phyloP scores from a whole-genome alignment of 805 yeast genomes.

The Wickerhamiella dianesei region DNA sequence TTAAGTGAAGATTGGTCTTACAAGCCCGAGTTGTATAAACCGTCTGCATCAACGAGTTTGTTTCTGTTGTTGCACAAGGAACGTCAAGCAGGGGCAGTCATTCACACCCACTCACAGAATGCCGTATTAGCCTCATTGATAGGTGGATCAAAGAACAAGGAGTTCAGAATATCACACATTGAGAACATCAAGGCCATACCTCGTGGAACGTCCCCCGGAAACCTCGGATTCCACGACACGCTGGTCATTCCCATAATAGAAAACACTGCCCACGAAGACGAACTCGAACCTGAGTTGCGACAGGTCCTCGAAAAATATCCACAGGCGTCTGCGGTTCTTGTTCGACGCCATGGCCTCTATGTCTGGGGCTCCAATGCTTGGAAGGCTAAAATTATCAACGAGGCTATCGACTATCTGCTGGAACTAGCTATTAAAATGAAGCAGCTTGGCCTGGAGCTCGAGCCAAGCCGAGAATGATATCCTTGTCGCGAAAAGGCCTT shows the following conservation, averaged over 20 bases:
- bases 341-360: slow-evolving; percentile 84
- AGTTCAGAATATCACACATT: slow-evolving; percentile 61
- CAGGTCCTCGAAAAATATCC: slow-evolving; percentile 60
- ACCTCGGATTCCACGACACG: slow-evolving; percentile 58
- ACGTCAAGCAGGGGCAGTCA: slow-evolving; percentile 78
- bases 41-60: slow-evolving; percentile 89
- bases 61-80: slow-evolving; percentile 57
- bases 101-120: slow-evolving; percentile 84
- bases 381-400: slow-evolving; percentile 88
- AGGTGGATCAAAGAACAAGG: slow-evolving; percentile 35
- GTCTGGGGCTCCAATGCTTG: slow-evolving; percentile 93
- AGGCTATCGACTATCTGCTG: slow-evolving; percentile 79
- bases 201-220: slow-evolving; percentile 48
- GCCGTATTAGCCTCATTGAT: slow-evolving; percentile 73
- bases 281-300: slow-evolving; percentile 47
- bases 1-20: slow-evolving; percentile 39
- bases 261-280: slow-evolving; percentile 80
- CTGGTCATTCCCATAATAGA: slow-evolving; percentile 81
- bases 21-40: slow-evolving; percentile 55
- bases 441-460: slow-evolving; percentile 38
- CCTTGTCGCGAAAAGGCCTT: no score
- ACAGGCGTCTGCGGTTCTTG: slow-evolving; percentile 69
- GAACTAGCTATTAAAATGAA: slow-evolving; percentile 79
- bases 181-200: slow-evolving; percentile 94
- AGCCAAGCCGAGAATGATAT: background rate